Conservation (phyloP, 1,284 basidiomycete genomes). For the Clitocybe nebularis region DNA sequence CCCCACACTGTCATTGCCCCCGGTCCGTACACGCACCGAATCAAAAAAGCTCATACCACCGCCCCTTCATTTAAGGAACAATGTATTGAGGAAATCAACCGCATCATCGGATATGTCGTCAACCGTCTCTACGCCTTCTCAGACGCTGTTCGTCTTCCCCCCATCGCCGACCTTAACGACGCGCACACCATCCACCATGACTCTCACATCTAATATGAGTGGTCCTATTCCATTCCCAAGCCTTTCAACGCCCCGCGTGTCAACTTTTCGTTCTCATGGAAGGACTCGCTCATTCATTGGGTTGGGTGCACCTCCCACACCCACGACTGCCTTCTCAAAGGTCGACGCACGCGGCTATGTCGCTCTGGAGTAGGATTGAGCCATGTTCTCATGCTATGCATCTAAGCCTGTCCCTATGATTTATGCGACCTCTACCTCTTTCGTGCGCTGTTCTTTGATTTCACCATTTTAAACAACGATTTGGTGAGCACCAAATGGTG, state of each 20-base stretch:
- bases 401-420: no score
- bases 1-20: slow-evolving; percentile 28
- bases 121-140: slow-evolving; percentile 38
- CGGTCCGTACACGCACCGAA: slow-evolving; percentile 46
- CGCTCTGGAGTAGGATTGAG: slow-evolving; percentile 35
- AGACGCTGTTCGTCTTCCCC: slow-evolving; percentile 81
- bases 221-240: slow-evolving; percentile 55
- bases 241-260: slow-evolving; percentile 66
- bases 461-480: no score
- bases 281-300: slow-evolving; percentile 70
- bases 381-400: background rate
- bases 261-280: slow-evolving; percentile 62
- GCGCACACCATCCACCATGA: slow-evolving; percentile 71
- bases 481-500: no score
- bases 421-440: no score
- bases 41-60: slow-evolving; percentile 51
- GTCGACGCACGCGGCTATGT: slow-evolving; percentile 78
- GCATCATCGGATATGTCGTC: slow-evolving; percentile 20
- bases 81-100: slow-evolving; percentile 23
- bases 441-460: no score
- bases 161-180: slow-evolving; percentile 66
- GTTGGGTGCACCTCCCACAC: slow-evolving; percentile 59
- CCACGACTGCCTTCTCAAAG: slow-evolving; percentile 77
- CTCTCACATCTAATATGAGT: slow-evolving; percentile 56
- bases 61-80: slow-evolving; percentile 47